Percentiles rank a stretch among this genome's conserved stretches.
phyloP scores from a whole-genome alignment of 2,329 filamentous ascomycete species.

The Cercospora beticola region DNA sequence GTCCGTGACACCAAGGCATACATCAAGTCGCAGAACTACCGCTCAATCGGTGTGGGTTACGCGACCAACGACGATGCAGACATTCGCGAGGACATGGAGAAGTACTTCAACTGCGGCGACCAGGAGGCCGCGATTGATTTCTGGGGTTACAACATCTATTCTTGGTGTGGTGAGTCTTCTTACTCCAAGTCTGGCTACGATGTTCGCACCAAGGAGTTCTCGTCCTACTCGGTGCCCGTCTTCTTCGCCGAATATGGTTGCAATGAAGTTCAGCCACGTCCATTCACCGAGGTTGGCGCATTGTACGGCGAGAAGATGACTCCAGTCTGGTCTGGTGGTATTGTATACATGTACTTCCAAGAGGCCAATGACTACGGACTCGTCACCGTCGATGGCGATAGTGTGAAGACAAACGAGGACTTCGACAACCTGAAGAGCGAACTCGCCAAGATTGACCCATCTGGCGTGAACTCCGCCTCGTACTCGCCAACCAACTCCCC shows the following conservation, averaged over 20 bases:
- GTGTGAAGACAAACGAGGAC: conserved; percentile 68
- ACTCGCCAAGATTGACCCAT: conserved; percentile 67
- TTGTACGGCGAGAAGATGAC: conserved; percentile 83
- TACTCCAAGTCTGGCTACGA: conserved; percentile 77
- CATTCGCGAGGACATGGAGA: conserved; percentile 77
- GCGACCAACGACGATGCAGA: conserved; percentile 88
- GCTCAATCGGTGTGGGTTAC: conserved; percentile 85
- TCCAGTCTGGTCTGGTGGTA: conserved; percentile 86
- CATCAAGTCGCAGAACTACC: conserved; percentile 77
- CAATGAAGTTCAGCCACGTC: conserved; percentile 70
- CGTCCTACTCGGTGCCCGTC: conserved; percentile 83
- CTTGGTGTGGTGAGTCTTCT: conserved; percentile 88
- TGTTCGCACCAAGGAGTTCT: conserved; percentile 80
- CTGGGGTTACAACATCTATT: conserved; percentile 99
- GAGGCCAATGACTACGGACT: conserved; percentile 88
- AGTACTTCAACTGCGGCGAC: conserved; percentile 92
- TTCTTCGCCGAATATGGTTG: conserved; percentile 99
- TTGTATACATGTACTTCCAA: conserved; percentile 98
- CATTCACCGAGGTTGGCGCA: conserved; percentile 79
- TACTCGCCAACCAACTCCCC: conserved; percentile 76
- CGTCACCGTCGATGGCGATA: conserved; percentile 59
- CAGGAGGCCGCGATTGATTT: conserved; percentile 75
- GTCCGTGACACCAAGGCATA: conserved; percentile 95
- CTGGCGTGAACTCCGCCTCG: conserved; percentile 60
- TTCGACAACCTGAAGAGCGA: conserved; percentile 71